These are phyloP conservation scores for Sclerotinia glacialis DNA, from an alignment of 2,329 filamentous ascomycete species.

Conservation along the genomic window DNA sequence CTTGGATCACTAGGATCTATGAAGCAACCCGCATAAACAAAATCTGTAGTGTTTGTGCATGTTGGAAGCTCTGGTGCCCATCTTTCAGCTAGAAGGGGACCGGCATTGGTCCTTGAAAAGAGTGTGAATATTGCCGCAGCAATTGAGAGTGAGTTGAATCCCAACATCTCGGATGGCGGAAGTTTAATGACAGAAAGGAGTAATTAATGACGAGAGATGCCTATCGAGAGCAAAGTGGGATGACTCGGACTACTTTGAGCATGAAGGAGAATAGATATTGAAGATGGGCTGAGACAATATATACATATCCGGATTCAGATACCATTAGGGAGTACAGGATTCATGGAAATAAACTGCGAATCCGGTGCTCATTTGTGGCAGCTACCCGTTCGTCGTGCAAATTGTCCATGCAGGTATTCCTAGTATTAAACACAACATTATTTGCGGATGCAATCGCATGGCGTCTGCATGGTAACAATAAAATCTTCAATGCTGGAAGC, in stretches of 20 bases:
- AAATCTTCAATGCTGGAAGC: background rate
- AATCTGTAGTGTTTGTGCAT: conserved; percentile 38
- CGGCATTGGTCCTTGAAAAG: conserved; percentile 30
- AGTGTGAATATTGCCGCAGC: conserved; percentile 31
- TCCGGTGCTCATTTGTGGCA: background rate
- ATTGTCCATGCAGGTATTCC: background rate
- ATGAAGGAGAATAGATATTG: background rate
- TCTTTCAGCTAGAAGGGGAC: conserved; percentile 18
- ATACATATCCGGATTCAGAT: background rate
- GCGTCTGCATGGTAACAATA: conserved; percentile 10
- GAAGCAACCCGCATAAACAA: conserved; percentile 41
- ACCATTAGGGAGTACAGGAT: background rate
- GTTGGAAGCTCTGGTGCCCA: conserved; percentile 32
- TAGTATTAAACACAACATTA: background rate
- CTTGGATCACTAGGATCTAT: conserved; percentile 34
- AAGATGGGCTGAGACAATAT: background rate
- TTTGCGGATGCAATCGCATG: conserved; percentile 9
- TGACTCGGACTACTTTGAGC: background rate
- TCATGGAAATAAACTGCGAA: background rate
- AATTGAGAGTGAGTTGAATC: conserved; percentile 27
- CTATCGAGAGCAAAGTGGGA: background rate
- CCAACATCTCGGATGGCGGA: conserved; percentile 25
- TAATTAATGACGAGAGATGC: background rate
- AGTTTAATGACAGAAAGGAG: background rate
- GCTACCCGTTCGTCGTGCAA: background rate